Percentiles rank a stretch among this genome's conserved stretches.
phyloP scores from a whole-genome alignment of 2,329 filamentous ascomycete species.

The Botryotinia narcissicola region DNA sequence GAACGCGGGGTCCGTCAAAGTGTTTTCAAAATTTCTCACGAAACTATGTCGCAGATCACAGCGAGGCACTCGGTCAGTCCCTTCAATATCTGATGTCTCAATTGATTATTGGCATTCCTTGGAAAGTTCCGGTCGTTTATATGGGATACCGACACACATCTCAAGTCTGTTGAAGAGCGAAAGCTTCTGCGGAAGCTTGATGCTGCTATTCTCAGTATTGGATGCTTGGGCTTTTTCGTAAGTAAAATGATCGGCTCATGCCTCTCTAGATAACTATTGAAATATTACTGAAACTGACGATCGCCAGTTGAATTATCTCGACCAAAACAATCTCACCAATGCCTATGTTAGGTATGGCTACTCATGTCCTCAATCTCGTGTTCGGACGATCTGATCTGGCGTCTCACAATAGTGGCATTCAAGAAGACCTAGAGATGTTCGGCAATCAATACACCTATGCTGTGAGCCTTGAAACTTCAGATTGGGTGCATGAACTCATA shows the following conservation, averaged over 20 bases:
- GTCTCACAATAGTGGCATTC: no score
- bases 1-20: not conserved
- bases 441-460: no score
- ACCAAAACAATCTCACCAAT: no score
- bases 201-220: not conserved
- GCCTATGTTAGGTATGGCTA: no score
- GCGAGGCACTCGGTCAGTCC: not conserved
- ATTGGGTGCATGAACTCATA: no score
- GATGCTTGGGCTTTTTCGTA: not conserved
- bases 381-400: no score
- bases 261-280: not conserved
- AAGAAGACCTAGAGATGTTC: no score
- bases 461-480: no score
- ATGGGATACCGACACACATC: not conserved
- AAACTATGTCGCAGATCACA: not conserved
- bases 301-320: no score
- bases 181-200: not conserved
- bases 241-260: not conserved
- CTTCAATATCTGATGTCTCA: not conserved
- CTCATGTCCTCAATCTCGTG: no score
- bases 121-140: not conserved
- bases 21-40: not conserved
- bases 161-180: not conserved
- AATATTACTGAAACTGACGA: no score
- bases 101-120: not conserved